phyloP scores from a whole-genome alignment of 345 rosid genomes.

The Camelina hispida region DNA sequence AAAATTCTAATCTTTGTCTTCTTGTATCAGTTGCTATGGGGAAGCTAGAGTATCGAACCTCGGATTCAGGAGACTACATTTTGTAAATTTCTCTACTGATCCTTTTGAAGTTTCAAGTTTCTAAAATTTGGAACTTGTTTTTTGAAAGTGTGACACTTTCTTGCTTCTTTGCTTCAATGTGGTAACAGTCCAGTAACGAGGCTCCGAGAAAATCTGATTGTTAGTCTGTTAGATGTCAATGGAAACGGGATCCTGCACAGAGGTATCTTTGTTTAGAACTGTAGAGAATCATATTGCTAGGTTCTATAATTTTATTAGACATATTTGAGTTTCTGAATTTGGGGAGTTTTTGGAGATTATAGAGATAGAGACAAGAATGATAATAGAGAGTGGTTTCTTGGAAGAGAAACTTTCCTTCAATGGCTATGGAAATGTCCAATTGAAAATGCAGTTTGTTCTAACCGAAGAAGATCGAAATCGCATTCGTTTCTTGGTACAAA shows the following conservation, averaged over 20 bases:
- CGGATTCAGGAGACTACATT: slow-evolving; percentile 71
- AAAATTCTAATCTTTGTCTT: slow-evolving; percentile 8
- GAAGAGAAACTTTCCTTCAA: slow-evolving; percentile 66
- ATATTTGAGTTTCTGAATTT: slow-evolving; percentile 21
- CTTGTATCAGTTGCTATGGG: slow-evolving; percentile 77
- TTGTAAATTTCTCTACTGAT: slow-evolving; percentile 58
- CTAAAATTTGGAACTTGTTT: background rate
- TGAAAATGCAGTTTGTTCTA: slow-evolving; percentile 83
- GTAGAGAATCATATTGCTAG: slow-evolving; percentile 31
- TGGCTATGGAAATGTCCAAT: slow-evolving; percentile 72
- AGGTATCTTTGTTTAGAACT: slow-evolving; percentile 47
- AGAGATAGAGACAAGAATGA: slow-evolving; percentile 76
- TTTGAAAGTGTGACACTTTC: slow-evolving; percentile 5
- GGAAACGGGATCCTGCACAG: slow-evolving; percentile 62
- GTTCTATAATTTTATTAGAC: slow-evolving; percentile 16
- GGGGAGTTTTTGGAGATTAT: slow-evolving; percentile 7
- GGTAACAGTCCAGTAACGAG: slow-evolving; percentile 74
- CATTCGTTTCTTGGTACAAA: slow-evolving; percentile 68
- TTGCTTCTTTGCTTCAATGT: slow-evolving; percentile 28
- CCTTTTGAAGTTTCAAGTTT: background rate
- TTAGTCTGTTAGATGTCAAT: slow-evolving; percentile 58
- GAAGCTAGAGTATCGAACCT: slow-evolving; percentile 64
- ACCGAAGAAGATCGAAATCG: slow-evolving; percentile 78
- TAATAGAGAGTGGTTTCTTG: slow-evolving; percentile 79
- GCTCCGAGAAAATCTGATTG: slow-evolving; percentile 69